Base-by-base conservation (phyloP, 1,284 basidiomycete genomes). In the Heterobasidion parviporum region DNA sequence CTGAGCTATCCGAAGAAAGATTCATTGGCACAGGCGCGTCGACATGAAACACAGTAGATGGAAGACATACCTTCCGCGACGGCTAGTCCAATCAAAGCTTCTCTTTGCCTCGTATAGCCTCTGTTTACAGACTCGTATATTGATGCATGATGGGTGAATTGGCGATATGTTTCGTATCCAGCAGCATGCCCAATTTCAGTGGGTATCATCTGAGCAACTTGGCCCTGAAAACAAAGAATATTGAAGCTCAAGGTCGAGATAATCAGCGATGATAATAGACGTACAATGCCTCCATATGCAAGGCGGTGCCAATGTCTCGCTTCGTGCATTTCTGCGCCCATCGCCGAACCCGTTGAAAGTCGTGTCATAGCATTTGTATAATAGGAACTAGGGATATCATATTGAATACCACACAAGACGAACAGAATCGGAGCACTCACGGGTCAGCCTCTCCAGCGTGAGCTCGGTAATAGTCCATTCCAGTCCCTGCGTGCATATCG, bases 131-230 rank as follows among this genome's bases (percentile, higher is more conserved):
- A 76, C 52, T 78, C 74, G 54, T 79, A 76, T 47, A 81, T 70
- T 2, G 70, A 70, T 36, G 68, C 72, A 56, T 82, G 77, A 58
- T 78, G 73, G 53, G 76, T 77, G 77, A 80, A 81, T 44, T 74
- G 74, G 15, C 80, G 74, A 65, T 80, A 80, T 1, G 81, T 80
- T 63, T 83, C 81, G 61, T 83, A 85, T 2, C 80, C 82, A 18
- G 82, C 82, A 10, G 82, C 83, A 62, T 82, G 76, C 0, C 83
- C 82, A 15, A 85, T 72, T 57, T 83, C 79, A 16, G 66, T 60
- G 1, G 81, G 77, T 7, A 68, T 59, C 70, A 83, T 72, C 34
- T 65, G 64, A 53, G 64, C 67, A 16, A 79, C 62, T 55, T 79
- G 76, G 36, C 72, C 73, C 78, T 81, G 18, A 33, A 16, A 36